These are phyloP conservation scores for Talaromyces ruber DNA, from an alignment of 495 filamentous ascomycete species.

Conservation along the genomic window DNA sequence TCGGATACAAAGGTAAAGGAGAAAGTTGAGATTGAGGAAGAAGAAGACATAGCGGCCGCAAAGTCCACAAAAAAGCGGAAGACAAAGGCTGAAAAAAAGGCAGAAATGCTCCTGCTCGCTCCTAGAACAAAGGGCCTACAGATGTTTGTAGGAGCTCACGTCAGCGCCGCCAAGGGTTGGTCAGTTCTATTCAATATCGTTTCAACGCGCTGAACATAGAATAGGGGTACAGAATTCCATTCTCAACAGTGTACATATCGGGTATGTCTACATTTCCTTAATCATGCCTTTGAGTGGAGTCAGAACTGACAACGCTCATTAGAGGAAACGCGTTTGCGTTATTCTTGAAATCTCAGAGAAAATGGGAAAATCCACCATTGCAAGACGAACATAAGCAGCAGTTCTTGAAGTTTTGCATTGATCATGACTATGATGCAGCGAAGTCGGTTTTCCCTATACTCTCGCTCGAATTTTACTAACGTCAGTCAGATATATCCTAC, in stretches of 20 bases:
- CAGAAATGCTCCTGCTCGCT: slow-evolving; percentile 55
- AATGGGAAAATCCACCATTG: slow-evolving; percentile 83
- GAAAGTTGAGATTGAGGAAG: slow-evolving; percentile 3
- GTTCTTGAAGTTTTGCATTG: slow-evolving; percentile 57
- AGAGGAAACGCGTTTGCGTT: slow-evolving; percentile 87
- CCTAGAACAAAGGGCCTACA: slow-evolving; percentile 59
- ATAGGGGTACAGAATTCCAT: slow-evolving; percentile 83
- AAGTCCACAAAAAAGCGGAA: slow-evolving; percentile 12
- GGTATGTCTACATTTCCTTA: slow-evolving; percentile 21
- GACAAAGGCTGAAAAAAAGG: slow-evolving; percentile 35
- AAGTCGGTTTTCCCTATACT: slow-evolving; percentile 28
- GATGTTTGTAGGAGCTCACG: slow-evolving; percentile 87
- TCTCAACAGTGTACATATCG: slow-evolving; percentile 69
- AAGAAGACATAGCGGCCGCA: neutral
- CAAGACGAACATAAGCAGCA: slow-evolving; percentile 53
- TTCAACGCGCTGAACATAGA: neutral
- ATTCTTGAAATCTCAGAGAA: slow-evolving; percentile 91
- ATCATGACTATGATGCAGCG: slow-evolving; percentile 64
- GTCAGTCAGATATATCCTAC: slow-evolving; percentile 57
- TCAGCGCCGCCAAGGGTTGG: slow-evolving; percentile 76
- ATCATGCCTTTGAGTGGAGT: neutral
- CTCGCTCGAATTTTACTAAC: neutral
- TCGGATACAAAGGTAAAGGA: neutral
- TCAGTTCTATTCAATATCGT: slow-evolving; percentile 5
- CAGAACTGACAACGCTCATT: slow-evolving; percentile 8